A percentile compares a stretch with the other conserved stretches of the same genome.
Conservation (phyloP, 2,329 filamentous ascomycete species). For the Pezicula radicicola region DNA sequence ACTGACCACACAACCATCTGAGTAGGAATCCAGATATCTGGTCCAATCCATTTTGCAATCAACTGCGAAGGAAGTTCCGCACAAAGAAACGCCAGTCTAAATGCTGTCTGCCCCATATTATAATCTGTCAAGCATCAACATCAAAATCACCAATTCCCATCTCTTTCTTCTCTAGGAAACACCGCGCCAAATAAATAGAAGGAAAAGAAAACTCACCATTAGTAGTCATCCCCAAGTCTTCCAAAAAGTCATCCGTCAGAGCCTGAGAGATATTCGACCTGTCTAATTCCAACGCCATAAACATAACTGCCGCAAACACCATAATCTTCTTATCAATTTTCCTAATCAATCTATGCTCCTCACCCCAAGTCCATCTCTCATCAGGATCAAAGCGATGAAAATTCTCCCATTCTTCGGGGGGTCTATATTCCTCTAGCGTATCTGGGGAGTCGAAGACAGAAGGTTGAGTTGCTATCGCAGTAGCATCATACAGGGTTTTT, state of each 20-base stretch:
- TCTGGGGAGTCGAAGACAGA: conserved; percentile 22
- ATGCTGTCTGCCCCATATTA: conserved; percentile 43
- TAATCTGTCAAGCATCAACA: conserved; percentile 29
- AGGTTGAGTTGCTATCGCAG: conserved; percentile 20
- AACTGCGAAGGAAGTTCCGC: conserved; percentile 56
- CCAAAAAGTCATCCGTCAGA: conserved; percentile 58
- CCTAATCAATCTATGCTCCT: conserved; percentile 26
- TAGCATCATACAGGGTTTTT: conserved; percentile 13
- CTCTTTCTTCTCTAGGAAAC: not conserved
- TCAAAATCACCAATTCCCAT: not conserved
- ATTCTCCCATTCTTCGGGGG: conserved; percentile 32
- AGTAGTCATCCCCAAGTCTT: conserved; percentile 44
- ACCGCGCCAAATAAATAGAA: too few species aligned
- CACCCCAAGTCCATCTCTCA: conserved; percentile 34
- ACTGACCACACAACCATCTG: conserved; percentile 49
- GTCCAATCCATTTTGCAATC: conserved; percentile 42
- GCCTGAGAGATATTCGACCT: conserved; percentile 57
- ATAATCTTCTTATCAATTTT: conserved; percentile 31
- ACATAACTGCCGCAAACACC: conserved; percentile 45
- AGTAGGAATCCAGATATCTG: conserved; percentile 49
- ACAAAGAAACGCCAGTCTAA: conserved; percentile 28
- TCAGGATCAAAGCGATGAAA: conserved; percentile 34
- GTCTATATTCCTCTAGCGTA: conserved; percentile 16
- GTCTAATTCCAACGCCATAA: conserved; percentile 60
- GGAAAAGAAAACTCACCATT: conserved; percentile 31